A percentile compares a stretch with the other conserved stretches of the same genome.
Conservation (phyloP, 768 basidiomycete genomes). For the Agrocybe praecox region DNA sequence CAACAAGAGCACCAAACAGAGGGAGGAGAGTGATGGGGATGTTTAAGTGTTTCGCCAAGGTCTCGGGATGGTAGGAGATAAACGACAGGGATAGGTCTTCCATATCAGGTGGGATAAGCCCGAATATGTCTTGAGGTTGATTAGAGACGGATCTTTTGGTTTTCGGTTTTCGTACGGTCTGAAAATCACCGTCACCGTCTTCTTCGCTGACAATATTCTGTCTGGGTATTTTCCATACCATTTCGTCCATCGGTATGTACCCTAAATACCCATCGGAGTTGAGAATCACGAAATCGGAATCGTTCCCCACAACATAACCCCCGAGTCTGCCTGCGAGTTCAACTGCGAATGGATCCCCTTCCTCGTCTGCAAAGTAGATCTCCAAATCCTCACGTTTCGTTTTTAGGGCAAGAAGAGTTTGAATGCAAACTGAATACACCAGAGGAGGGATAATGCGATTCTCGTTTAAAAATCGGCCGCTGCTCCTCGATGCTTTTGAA, state of each 20-base stretch:
- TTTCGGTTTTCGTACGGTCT: conserved; percentile 56
- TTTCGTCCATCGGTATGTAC: conserved; percentile 75
- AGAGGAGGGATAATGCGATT: conserved; percentile 78
- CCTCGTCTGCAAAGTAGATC: conserved; percentile 77
- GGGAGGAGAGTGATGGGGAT: conserved; percentile 75
- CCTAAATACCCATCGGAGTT: conserved; percentile 78
- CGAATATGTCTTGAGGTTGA: conserved; percentile 29
- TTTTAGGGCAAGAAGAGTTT: conserved; percentile 47
- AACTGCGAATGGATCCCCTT: conserved; percentile 84
- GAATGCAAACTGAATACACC: conserved; percentile 56
- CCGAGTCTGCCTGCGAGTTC: conserved; percentile 75
- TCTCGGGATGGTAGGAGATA: conserved; percentile 60
- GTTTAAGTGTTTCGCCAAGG: conserved; percentile 64
- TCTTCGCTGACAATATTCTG: conserved; percentile 30
- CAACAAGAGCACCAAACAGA: conserved; percentile 75
- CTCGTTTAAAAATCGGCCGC: conserved; percentile 70
- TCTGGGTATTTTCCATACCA: conserved; percentile 59
- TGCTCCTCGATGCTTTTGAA: conserved; percentile 62
- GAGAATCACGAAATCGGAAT: conserved; percentile 83
- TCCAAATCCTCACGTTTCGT: conserved; percentile 40
- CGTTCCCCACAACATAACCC: conserved; percentile 76
- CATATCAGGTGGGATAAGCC: conserved; percentile 57
- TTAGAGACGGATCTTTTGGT: conserved; percentile 41
- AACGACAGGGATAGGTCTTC: conserved; percentile 53
- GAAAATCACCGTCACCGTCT: conserved; percentile 57